Conservation (phyloP, 352 stramenopile genomes). For the Pythium aphanidermatum region DNA sequence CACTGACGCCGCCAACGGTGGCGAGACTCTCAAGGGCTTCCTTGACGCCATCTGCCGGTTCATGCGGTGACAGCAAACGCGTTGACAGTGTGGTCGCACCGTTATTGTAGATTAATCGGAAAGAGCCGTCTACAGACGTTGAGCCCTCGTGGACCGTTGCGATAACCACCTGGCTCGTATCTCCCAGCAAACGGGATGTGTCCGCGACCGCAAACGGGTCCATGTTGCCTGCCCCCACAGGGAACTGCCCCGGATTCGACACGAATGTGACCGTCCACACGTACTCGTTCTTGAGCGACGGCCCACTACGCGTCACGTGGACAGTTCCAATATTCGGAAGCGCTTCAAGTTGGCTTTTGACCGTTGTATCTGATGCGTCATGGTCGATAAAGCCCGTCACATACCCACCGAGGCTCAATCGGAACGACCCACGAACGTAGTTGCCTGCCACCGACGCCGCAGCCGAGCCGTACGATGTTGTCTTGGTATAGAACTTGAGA, state of each 20-base stretch:
- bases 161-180: conserved; percentile 33
- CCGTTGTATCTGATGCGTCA: conserved; percentile 89
- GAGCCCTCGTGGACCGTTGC: conserved; percentile 39
- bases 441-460: conserved; percentile 78
- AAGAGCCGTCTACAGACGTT: conserved; percentile 49
- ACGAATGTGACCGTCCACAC: conserved; percentile 93
- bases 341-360: conserved; percentile 89
- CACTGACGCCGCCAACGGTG: conserved; percentile 53
- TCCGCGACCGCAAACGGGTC: conserved; percentile 33
- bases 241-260: conserved; percentile 91
- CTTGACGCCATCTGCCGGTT: conserved; percentile 33
- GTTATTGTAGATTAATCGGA: conserved; percentile 45
- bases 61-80: conserved; percentile 44
- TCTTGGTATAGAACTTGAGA: conserved; percentile 77
- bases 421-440: conserved; percentile 85
- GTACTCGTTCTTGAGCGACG: conserved; percentile 88
- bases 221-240: conserved; percentile 66
- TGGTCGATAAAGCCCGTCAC: conserved; percentile 85
- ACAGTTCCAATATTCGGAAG: conserved; percentile 92
- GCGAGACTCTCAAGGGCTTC: conserved; percentile 38
- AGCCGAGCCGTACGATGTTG: conserved; percentile 25
- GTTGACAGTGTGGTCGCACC: conserved; percentile 28
- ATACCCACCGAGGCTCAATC: conserved; percentile 83
- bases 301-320: conserved; percentile 69
- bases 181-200: conserved; percentile 34